Conservation (phyloP, 441 rosid species). For the Adansonia rubrostipa region DNA sequence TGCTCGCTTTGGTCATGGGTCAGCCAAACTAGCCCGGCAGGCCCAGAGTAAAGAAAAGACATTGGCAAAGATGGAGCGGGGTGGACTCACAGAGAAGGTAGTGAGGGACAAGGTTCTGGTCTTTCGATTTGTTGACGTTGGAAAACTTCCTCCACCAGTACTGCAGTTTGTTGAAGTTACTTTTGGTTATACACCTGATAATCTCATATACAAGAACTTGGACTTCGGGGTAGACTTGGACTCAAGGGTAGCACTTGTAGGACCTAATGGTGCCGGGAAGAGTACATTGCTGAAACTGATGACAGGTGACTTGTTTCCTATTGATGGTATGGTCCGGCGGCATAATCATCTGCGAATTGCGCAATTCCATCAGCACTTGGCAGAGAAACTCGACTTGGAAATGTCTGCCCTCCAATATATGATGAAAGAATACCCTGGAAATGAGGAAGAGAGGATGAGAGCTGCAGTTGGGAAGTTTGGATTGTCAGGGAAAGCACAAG, state of each 20-base stretch:
- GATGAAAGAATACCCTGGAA: constrained; percentile 87
- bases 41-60: constrained; percentile 99
- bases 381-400: constrained; percentile 90
- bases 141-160: constrained; percentile 98
- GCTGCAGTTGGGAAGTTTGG: constrained; percentile 89
- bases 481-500: constrained; percentile 89
- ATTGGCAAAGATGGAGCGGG: constrained; percentile 96
- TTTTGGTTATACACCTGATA: constrained; percentile 87
- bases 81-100: constrained; percentile 92
- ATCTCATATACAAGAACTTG: constrained; percentile 73
- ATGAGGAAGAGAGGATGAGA: constrained; percentile 93
- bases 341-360: constrained; percentile 95
- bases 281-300: constrained; percentile 92
- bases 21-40: constrained; percentile 97
- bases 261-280: constrained; percentile 99
- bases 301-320: constrained; percentile 84
- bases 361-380: constrained; percentile 90
- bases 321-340: constrained; percentile 92
- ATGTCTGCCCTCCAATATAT: constrained; percentile 80
- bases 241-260: constrained; percentile 90
- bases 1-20: constrained; percentile 97
- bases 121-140: constrained; percentile 87
- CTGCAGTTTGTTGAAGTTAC: constrained; percentile 95
- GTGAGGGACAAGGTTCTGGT: constrained; percentile 73
- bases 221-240: constrained; percentile 98